Conservation (phyloP, 192 early-diverging fungal species). For the Backusella psychrophila region DNA sequence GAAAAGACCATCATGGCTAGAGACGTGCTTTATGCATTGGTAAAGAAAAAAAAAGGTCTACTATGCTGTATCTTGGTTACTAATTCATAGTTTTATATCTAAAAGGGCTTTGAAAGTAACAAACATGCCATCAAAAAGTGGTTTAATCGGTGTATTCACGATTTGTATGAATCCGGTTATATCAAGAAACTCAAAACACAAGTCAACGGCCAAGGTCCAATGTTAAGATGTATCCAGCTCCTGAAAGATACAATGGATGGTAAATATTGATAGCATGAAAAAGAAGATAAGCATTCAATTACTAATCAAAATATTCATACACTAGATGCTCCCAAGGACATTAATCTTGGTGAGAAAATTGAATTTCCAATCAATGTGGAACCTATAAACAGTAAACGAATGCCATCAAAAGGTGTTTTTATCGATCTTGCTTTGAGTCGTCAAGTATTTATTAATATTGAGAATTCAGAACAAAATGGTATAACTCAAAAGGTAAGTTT, state of each 20-base stretch:
- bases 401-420: not conserved
- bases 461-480: not conserved
- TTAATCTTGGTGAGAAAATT: not conserved
- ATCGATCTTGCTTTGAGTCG: not conserved
- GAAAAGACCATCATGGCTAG: constrained; percentile 5
- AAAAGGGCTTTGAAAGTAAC: not conserved
- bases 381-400: not conserved
- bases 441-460: not conserved
- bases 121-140: not conserved
- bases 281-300: not conserved
- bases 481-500: not conserved
- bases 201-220: not conserved
- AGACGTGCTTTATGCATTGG: constrained; percentile 14
- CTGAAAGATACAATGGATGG: not conserved
- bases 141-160: not conserved
- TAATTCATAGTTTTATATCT: not conserved
- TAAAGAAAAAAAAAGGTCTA: not conserved
- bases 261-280: not conserved
- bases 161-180: not conserved
- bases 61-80: not conserved
- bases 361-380: not conserved
- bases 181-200: not conserved
- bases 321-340: not conserved
- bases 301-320: not conserved
- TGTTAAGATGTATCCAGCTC: not conserved